Evolutionary conservation across 179 eudicot species (phyloP).

Genomic region (Beta macrorhiza): DNA sequence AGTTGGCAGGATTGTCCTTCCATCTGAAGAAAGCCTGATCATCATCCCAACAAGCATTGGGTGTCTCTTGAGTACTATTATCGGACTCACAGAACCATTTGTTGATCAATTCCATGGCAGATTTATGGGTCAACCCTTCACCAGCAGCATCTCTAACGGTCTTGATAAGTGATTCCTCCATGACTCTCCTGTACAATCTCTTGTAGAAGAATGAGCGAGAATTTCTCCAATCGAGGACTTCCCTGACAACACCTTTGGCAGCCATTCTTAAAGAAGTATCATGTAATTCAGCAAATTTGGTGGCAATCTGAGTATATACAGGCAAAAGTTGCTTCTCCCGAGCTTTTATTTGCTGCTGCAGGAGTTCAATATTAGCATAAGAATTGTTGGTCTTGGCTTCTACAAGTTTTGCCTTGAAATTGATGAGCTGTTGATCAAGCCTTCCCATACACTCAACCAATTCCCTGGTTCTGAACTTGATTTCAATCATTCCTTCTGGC

Average conservation of each 20-base stretch:
- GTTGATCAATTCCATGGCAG: slow-evolving; percentile 64
- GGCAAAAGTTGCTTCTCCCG: slow-evolving; percentile 92
- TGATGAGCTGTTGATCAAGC: slow-evolving; percentile 64
- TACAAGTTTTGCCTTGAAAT: slow-evolving; percentile 54
- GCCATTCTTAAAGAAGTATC: slow-evolving; percentile 95
- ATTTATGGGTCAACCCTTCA: slow-evolving; percentile 52
- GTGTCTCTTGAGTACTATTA: slow-evolving; percentile 28
- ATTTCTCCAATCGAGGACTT: slow-evolving; percentile 74
- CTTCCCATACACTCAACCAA: slow-evolving; percentile 90
- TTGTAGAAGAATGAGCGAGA: slow-evolving; percentile 72
- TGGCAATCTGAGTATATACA: slow-evolving; percentile 89
- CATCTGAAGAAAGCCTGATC: slow-evolving; percentile 75
- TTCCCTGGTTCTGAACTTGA: slow-evolving; percentile 78
- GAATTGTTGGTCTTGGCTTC: slow-evolving; percentile 47
- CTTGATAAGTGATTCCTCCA: slow-evolving; percentile 68
- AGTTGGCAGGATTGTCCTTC: slow-evolving; percentile 61
- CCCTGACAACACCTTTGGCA: slow-evolving; percentile 78
- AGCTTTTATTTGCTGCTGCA: slow-evolving; percentile 64
- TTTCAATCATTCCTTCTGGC: slow-evolving; percentile 97
- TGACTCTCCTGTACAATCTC: slow-evolving; percentile 68
- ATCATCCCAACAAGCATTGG: slow-evolving; percentile 69
- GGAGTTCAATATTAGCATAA: slow-evolving; percentile 37
- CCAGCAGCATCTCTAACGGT: slow-evolving; percentile 74
- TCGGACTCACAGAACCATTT: slow-evolving; percentile 73
- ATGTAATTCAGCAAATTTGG: slow-evolving; percentile 90